phyloP scores from a whole-genome alignment of 192 early-diverging fungal species.

The Coemansia sp. region DNA sequence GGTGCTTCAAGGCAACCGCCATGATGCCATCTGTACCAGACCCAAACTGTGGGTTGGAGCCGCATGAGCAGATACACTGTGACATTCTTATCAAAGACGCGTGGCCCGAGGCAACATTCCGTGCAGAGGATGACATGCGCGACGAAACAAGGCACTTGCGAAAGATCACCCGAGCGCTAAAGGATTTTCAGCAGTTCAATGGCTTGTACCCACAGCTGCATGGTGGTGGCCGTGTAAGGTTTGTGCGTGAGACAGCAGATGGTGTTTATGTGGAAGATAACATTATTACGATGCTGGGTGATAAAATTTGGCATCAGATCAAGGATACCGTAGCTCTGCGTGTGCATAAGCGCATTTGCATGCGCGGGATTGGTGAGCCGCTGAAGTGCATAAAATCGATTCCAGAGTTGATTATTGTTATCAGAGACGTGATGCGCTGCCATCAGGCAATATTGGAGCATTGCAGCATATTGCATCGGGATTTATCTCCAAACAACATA shows the following conservation, averaged over 20 bases:
- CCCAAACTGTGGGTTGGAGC: not conserved
- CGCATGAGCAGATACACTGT: not conserved
- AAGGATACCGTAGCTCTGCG: constrained; percentile 1
- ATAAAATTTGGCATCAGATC: constrained; percentile 5
- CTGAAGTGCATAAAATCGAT: constrained; percentile 1
- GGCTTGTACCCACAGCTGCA: constrained; percentile 6
- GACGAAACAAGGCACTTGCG: not conserved
- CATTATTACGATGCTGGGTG: not conserved
- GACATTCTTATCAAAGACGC: constrained; percentile 10
- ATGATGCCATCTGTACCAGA: not conserved
- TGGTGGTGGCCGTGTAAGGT: constrained; percentile 4
- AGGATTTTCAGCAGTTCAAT: not conserved
- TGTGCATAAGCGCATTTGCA: constrained; percentile 13
- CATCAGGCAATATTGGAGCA: constrained; percentile 4
- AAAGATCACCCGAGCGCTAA: constrained; percentile 1
- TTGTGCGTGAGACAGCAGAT: not conserved
- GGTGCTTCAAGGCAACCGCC: constrained; percentile 10
- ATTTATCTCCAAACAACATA: constrained; percentile 25
- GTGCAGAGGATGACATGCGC: not conserved
- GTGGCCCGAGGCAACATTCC: not conserved
- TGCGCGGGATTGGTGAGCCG: constrained; percentile 11
- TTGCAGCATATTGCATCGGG: constrained; percentile 22
- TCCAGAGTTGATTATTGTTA: constrained; percentile 16
- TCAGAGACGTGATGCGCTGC: constrained; percentile 16
- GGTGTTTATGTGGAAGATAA: constrained; percentile 2